Evolutionary conservation across 495 filamentous ascomycete genomes (phyloP).

Genomic region (Aspergillus saccharolyticus): DNA sequence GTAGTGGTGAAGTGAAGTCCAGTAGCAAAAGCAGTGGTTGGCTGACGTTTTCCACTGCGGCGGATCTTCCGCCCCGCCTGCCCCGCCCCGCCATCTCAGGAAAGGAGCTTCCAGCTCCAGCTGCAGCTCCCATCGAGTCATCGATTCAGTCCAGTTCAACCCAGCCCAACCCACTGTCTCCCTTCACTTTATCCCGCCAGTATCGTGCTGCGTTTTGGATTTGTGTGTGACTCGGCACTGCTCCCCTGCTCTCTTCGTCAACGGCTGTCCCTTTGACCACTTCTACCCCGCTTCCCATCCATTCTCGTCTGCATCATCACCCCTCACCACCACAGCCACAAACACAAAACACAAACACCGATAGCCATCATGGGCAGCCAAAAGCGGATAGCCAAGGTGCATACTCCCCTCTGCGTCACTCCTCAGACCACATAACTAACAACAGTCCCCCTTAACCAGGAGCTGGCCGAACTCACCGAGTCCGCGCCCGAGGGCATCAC

Average conservation of each 20-base stretch:
- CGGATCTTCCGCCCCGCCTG: conserved; percentile 34
- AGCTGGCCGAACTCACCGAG: conserved; percentile 62
- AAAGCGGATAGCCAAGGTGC: conserved; percentile 58
- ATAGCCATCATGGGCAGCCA: conserved; percentile 40
- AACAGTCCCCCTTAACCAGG: conserved; percentile 44
- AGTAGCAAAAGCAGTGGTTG: too few relatives aligned
- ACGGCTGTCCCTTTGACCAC: too few relatives aligned
- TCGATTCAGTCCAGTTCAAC: neutral
- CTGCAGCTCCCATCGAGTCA: neutral
- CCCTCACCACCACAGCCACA: conserved; percentile 9
- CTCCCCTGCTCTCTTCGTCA: too few relatives aligned
- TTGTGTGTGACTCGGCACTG: too few relatives aligned
- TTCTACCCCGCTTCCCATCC: conserved; percentile 4
- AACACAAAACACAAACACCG: conserved; percentile 3
- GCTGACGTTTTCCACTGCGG: conserved; percentile 7
- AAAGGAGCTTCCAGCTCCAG: conserved; percentile 1
- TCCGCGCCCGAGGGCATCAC: conserved; percentile 61
- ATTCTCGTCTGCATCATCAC: conserved; percentile 16
- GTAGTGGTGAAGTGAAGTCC: too few relatives aligned
- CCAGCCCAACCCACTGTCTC: neutral
- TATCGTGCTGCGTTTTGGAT: too few relatives aligned
- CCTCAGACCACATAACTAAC: neutral
- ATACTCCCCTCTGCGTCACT: conserved; percentile 18
- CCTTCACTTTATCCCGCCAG: neutral
- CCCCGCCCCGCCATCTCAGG: conserved; percentile 13